phyloP scores from a whole-genome alignment of 2,329 filamentous ascomycete species.

The Pseudopyrenochaeta lycopersici region DNA sequence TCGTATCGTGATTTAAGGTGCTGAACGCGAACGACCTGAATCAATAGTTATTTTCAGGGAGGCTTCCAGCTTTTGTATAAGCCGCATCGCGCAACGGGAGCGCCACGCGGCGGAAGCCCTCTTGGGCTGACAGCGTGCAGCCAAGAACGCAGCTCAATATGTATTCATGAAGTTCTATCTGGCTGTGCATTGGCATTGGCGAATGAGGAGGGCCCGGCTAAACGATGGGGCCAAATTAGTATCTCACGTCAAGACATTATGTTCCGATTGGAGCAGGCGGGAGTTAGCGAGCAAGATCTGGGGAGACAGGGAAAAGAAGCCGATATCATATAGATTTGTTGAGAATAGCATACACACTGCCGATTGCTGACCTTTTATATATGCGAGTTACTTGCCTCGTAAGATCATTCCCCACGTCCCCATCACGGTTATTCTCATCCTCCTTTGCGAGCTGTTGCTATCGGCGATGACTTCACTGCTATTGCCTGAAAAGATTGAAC shows the following conservation, averaged over 20 bases:
- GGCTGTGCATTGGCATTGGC: constrained; percentile 4
- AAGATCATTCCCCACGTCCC: too few relatives aligned
- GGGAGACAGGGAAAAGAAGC: constrained; percentile 1
- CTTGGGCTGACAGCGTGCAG: constrained; percentile 1
- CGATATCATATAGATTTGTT: neutral
- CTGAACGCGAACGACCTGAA: neutral
- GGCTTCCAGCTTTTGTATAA: constrained; percentile 6
- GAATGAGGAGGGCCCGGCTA: constrained; percentile 16
- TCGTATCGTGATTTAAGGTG: too few relatives aligned
- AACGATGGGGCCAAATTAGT: neutral
- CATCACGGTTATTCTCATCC: too few relatives aligned
- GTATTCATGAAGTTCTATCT: constrained; percentile 16
- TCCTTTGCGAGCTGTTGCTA: too few relatives aligned
- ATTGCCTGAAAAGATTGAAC: too few relatives aligned
- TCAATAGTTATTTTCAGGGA: neutral
- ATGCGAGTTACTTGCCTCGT: too few relatives aligned
- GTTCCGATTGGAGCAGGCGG: neutral
- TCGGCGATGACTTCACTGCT: too few relatives aligned
- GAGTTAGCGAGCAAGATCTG: neutral
- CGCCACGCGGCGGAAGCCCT: constrained; percentile 11
- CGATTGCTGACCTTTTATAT: too few relatives aligned
- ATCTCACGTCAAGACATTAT: neutral
- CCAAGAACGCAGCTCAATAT: constrained; percentile 21
- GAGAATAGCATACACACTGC: neutral
- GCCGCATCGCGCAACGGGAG: constrained; percentile 12